Base-by-base conservation (phyloP, 1,284 basidiomycete species). In the Boletellus deceptivus region DNA sequence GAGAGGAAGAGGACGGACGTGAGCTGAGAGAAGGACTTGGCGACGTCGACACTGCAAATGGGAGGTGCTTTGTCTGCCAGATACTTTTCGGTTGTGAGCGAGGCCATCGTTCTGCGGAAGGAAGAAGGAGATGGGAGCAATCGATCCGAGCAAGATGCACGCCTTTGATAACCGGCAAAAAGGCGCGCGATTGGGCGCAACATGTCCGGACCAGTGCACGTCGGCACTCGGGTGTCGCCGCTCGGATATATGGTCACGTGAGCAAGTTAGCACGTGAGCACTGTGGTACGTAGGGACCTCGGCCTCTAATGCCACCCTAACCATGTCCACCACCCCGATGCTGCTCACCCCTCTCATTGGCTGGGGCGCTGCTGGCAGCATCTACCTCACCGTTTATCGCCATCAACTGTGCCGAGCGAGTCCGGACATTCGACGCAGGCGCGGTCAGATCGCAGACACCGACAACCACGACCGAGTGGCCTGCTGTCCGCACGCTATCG, bases 1-100 rank as follows among this genome's bases (percentile, higher is more conserved):
- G 42, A 22, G 6, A 11, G 6, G 33, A 43, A 31, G 31, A 29
- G 11, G 36, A 57, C 70, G 47, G 43, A 84, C 86, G 79, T 86
- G 44, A 91, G 72, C 55, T 78, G 82, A n/a, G 70, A 69, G 60
- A 89, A 91, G 1, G 85, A 78, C 48, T 80, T 79, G 18, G 74
- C 75, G 29, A 88, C 77, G 40, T 85, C 76, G 48, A 91, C 72
- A 54, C 80, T 75, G 62, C 87, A 89, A 43, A 89, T 68, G 16
- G 89, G 89, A 17, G 85, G 77, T 16, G 73, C 68, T 35, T 75
- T 75, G 71, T 91, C 89, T 37, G 89, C 84, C 27, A 86, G 68
- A 66, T 86, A 90, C 41, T 81, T 77, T 61, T 87, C 84, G 17
- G 72, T 55, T 29, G 69, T 57, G 44, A 71, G 58, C 50, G 66